Conservation (phyloP, 2,329 filamentous ascomycete genomes). For the Pseudogymnoascus sp. region DNA sequence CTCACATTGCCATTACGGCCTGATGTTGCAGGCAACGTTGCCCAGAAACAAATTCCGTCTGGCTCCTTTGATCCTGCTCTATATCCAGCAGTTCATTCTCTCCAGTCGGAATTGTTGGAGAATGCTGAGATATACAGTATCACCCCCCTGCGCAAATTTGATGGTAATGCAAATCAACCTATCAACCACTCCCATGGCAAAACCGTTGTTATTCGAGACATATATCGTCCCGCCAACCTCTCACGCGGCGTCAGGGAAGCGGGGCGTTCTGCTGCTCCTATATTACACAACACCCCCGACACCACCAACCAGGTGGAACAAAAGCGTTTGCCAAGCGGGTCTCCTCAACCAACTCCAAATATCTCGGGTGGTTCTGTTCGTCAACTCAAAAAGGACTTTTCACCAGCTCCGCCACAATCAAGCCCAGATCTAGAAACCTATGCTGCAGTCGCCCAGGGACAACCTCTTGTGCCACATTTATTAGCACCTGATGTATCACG, state of each 20-base stretch:
- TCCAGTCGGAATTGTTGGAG: neutral
- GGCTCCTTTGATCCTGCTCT: neutral
- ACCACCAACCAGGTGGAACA: neutral
- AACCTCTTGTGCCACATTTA: neutral
- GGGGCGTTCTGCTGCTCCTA: neutral
- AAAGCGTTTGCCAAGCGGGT: neutral
- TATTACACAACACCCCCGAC: neutral
- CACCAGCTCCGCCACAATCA: neutral
- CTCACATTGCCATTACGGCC: neutral
- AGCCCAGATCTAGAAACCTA: neutral
- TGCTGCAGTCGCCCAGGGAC: neutral
- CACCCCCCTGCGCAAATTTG: neutral
- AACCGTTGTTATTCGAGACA: neutral
- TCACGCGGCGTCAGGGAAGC: neutral
- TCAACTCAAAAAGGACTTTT: neutral
- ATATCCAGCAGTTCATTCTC: neutral
- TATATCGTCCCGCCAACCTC: neutral
- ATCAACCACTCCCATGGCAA: neutral
- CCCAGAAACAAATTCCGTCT: no score
- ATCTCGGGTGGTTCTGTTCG: no score
- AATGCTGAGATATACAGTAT: neutral
- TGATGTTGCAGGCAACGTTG: neutral
- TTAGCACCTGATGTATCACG: neutral
- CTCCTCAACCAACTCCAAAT: neutral
- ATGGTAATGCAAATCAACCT: neutral